Conservation (phyloP, 768 basidiomycete species). For the Tylopilus felleus region DNA sequence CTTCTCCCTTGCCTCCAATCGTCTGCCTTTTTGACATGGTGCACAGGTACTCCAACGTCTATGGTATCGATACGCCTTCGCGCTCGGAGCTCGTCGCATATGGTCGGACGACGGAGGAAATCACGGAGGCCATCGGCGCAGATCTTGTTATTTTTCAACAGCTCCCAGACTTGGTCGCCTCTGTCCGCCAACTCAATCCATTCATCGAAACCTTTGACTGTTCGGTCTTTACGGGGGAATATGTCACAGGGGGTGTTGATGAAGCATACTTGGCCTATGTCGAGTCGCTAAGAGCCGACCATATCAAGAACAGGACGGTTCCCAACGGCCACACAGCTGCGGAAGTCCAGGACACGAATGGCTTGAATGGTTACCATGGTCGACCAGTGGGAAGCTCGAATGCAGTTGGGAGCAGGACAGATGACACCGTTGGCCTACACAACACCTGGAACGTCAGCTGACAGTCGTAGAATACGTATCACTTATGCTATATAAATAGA, state of each 20-base stretch:
- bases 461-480: slow-evolving; percentile 4
- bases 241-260: slow-evolving; percentile 91
- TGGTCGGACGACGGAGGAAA: slow-evolving; percentile 62
- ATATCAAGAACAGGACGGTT: slow-evolving; percentile 56
- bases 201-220: slow-evolving; percentile 82
- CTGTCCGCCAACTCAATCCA: slow-evolving; percentile 83
- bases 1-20: not conserved
- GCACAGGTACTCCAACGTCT: slow-evolving; percentile 83
- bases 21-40: slow-evolving; percentile 1
- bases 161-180: slow-evolving; percentile 78
- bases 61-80: slow-evolving; percentile 99
- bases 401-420: slow-evolving; percentile 56
- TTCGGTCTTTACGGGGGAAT: slow-evolving; percentile 96
- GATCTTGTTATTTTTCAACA: slow-evolving; percentile 97
- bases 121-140: slow-evolving; percentile 83
- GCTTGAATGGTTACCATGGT: slow-evolving; percentile 16
- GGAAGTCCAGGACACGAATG: slow-evolving; percentile 35
- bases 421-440: slow-evolving; percentile 77
- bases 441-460: slow-evolving; percentile 57
- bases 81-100: slow-evolving; percentile 90
- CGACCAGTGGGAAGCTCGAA: slow-evolving; percentile 31
- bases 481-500: slow-evolving; percentile 2
- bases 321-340: slow-evolving; percentile 31
- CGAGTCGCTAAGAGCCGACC: slow-evolving; percentile 79
- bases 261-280: slow-evolving; percentile 74